These are phyloP conservation scores for Pichia sp. DNA, from an alignment of 1,139 yeast genomes.

Conservation along the genomic window DNA sequence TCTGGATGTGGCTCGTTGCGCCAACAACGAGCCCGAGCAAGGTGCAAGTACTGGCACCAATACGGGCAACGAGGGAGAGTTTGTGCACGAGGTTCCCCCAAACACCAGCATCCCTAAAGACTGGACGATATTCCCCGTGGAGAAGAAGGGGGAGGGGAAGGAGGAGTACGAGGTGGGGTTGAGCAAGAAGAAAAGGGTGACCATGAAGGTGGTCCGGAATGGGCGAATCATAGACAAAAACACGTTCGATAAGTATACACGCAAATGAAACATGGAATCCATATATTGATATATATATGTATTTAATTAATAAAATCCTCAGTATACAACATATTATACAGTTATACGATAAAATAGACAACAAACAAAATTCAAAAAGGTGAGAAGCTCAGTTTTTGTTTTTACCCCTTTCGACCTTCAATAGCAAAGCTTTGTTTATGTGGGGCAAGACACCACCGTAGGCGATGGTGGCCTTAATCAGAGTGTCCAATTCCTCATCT, in stretches of 20 bases:
- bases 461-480: slow-evolving; percentile 96
- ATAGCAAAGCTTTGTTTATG: slow-evolving; percentile 86
- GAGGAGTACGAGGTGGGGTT: slow-evolving; percentile 1
- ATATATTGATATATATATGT: background rate
- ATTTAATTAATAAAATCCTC: slow-evolving; percentile 1
- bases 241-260: slow-evolving; percentile 7
- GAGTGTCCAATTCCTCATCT: slow-evolving; percentile 93
- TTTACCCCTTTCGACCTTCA: slow-evolving; percentile 74
- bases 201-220: slow-evolving; percentile 7
- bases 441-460: slow-evolving; percentile 99
- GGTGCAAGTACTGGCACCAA: background rate
- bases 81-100: slow-evolving; percentile 6
- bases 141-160: background rate
- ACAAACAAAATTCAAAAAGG: background rate
- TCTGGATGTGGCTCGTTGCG: background rate
- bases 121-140: slow-evolving; percentile 14
- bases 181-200: background rate
- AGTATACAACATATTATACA: slow-evolving; percentile 18
- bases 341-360: background rate
- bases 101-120: slow-evolving; percentile 7
- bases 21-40: background rate
- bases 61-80: background rate
- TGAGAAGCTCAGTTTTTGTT: slow-evolving; percentile 43
- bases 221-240: background rate
- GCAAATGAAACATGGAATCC: background rate